These are phyloP conservation scores for Solidago caesia DNA, from an alignment of 129 eudicot genomes.

Conservation along the genomic window DNA sequence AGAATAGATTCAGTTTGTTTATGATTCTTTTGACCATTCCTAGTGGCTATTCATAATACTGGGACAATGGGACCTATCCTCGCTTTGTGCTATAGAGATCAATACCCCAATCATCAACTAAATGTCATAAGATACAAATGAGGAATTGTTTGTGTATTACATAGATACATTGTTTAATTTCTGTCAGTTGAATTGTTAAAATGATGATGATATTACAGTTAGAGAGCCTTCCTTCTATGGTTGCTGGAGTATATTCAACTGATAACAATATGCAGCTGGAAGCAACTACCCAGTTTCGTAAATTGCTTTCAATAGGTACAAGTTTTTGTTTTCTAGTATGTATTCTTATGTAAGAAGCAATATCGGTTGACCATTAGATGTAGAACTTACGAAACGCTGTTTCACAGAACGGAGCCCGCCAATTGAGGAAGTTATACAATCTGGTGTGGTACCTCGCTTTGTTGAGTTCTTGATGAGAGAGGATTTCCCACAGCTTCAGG, in stretches of 20 bases:
- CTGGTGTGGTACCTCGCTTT: constrained; percentile 93
- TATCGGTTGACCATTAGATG: background rate
- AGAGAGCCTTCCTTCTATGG: constrained; percentile 78
- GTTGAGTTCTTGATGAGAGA: constrained; percentile 78
- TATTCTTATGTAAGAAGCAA: background rate
- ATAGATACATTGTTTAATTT: constrained; percentile 9
- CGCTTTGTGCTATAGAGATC: constrained; percentile 16
- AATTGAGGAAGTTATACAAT: constrained; percentile 85
- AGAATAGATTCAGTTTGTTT: constrained; percentile 7
- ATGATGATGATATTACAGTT: constrained; percentile 45
- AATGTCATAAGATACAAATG: background rate
- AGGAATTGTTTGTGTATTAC: background rate
- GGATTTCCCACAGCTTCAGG: constrained; percentile 91
- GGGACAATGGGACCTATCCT: background rate
- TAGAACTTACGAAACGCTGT: constrained; percentile 12
- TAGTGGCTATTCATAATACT: background rate
- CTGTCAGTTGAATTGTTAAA: constrained; percentile 3
- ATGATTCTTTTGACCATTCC: constrained; percentile 7
- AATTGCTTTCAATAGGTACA: constrained; percentile 86
- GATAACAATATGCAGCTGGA: constrained; percentile 71
- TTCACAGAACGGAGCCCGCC: constrained; percentile 78
- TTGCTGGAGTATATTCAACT: constrained; percentile 74
- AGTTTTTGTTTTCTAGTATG: background rate
- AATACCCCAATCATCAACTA: background rate
- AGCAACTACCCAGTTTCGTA: constrained; percentile 88